phyloP scores from a whole-genome alignment of 2,329 filamentous ascomycete genomes.

The Claviceps monticola region DNA sequence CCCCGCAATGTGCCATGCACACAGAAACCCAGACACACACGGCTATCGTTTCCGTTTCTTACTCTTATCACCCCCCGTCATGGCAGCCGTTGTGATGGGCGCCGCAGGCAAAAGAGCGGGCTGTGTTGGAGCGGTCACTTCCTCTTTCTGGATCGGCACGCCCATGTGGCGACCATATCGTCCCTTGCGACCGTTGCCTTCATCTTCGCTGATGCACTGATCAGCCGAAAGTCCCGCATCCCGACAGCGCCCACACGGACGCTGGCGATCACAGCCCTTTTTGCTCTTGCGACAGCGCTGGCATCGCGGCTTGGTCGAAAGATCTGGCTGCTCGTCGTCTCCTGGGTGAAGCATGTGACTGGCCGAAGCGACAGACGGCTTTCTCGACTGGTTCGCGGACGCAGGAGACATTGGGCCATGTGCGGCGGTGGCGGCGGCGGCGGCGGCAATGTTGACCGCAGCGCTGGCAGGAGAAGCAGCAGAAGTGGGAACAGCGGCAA shows the following conservation, averaged over 20 bases:
- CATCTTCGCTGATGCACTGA: conserved; percentile 92
- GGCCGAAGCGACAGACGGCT: conserved; percentile 56
- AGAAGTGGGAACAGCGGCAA: conserved; percentile 6
- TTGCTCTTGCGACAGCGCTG: conserved; percentile 99
- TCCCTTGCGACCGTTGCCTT: conserved; percentile 92
- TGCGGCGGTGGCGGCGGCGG: conserved; percentile 15
- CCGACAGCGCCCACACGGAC: conserved; percentile 87
- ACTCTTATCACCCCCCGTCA: conserved; percentile 33
- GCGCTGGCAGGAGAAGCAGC: background rate
- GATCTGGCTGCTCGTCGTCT: conserved; percentile 77
- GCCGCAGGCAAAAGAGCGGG: conserved; percentile 29
- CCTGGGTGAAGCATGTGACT: conserved; percentile 38
- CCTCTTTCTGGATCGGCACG: conserved; percentile 47
- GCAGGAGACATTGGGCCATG: conserved; percentile 42
- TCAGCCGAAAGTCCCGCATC: conserved; percentile 90
- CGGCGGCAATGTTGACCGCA: conserved; percentile 6
- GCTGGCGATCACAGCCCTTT: conserved; percentile 94
- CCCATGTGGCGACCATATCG: conserved; percentile 68
- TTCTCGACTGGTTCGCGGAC: conserved; percentile 60
- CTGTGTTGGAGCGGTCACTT: conserved; percentile 25
- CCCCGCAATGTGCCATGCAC: background rate
- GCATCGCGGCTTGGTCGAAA: conserved; percentile 92
- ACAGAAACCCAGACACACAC: background rate
- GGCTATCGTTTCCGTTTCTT: conserved; percentile 48
- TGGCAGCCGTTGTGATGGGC: conserved; percentile 25